A percentile compares a stretch with the other conserved stretches of the same genome.
These are phyloP conservation scores for Eremochloa ophiuroides DNA, from an alignment of 176 grass and related monocot species.

Conservation along the genomic window DNA sequence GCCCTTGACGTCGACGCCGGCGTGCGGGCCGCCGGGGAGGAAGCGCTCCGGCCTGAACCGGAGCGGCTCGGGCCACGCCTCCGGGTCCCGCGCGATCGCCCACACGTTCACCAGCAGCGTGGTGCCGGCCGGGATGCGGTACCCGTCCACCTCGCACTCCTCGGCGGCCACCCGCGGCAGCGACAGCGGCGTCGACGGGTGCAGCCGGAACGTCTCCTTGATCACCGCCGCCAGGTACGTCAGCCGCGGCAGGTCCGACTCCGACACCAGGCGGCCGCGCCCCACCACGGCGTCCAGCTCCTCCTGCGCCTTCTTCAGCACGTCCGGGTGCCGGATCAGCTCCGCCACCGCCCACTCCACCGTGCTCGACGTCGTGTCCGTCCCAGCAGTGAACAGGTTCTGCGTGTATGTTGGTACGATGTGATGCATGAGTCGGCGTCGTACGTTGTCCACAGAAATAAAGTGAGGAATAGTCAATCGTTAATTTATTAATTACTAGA, in stretches of 20 bases:
- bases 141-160: slow-evolving; percentile 7
- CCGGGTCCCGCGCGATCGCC: not conserved
- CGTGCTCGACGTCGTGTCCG: slow-evolving; percentile 1
- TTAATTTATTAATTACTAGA: too few species aligned
- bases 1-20: not conserved
- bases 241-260: not conserved
- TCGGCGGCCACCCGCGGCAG: not conserved
- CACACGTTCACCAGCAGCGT: slow-evolving; percentile 19
- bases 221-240: not conserved
- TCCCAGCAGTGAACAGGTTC: not conserved
- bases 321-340: slow-evolving; percentile 5
- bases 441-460: too few species aligned
- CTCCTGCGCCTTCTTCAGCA: not conserved
- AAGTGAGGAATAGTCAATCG: too few species aligned
- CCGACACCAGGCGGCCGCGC: not conserved
- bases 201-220: slow-evolving; percentile 7
- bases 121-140: not conserved
- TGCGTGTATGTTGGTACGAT: too few species aligned
- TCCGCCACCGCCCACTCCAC: slow-evolving; percentile 2
- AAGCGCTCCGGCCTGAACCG: not conserved
- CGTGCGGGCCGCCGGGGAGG: not conserved
- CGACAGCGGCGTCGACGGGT: slow-evolving; percentile 15
- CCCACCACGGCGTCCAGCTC: not conserved
- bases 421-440: too few species aligned
- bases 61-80: not conserved